Percentiles rank a stretch among this genome's conserved stretches.
These are phyloP conservation scores for Lasiosphaeriaceae sp. DNA, from an alignment of 495 filamentous ascomycete genomes.

Conservation along the genomic window DNA sequence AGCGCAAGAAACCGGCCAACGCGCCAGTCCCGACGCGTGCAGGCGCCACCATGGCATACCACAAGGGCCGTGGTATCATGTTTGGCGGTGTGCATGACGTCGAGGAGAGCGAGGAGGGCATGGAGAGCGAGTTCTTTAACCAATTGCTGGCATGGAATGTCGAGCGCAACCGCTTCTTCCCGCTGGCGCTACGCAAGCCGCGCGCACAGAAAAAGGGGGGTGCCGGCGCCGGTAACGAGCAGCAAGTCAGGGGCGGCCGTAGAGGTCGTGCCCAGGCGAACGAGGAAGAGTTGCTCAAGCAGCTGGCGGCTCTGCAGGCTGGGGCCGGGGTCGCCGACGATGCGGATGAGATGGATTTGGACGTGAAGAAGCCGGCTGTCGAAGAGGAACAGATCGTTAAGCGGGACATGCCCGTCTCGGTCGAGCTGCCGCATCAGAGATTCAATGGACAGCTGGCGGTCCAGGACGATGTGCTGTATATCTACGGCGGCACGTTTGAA, in stretches of 20 bases:
- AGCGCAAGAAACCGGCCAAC: slow-evolving; percentile 87
- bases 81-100: slow-evolving; percentile 96
- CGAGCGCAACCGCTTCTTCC: slow-evolving; percentile 91
- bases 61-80: slow-evolving; percentile 86
- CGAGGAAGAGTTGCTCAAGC: slow-evolving; percentile 83
- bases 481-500: slow-evolving; percentile 92
- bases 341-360: slow-evolving; percentile 54
- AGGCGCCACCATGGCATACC: slow-evolving; percentile 85
- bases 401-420: slow-evolving; percentile 55
- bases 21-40: slow-evolving; percentile 77
- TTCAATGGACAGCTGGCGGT: slow-evolving; percentile 90
- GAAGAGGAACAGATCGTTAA: slow-evolving; percentile 43
- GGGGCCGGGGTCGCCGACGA: slow-evolving; percentile 40
- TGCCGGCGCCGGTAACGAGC: slow-evolving; percentile 25
- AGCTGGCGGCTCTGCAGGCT: slow-evolving; percentile 68
- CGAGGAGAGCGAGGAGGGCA: slow-evolving; percentile 88
- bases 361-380: slow-evolving; percentile 36
- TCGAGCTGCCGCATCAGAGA: slow-evolving; percentile 78
- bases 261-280: slow-evolving; percentile 73
- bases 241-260: slow-evolving; percentile 50
- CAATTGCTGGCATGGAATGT: slow-evolving; percentile 85
- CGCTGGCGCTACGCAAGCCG: slow-evolving; percentile 68
- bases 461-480: slow-evolving; percentile 86
- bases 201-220: slow-evolving; percentile 53
- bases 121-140: slow-evolving; percentile 96